Base-by-base conservation (phyloP, 345 rosid species). In the Draba incana region DNA sequence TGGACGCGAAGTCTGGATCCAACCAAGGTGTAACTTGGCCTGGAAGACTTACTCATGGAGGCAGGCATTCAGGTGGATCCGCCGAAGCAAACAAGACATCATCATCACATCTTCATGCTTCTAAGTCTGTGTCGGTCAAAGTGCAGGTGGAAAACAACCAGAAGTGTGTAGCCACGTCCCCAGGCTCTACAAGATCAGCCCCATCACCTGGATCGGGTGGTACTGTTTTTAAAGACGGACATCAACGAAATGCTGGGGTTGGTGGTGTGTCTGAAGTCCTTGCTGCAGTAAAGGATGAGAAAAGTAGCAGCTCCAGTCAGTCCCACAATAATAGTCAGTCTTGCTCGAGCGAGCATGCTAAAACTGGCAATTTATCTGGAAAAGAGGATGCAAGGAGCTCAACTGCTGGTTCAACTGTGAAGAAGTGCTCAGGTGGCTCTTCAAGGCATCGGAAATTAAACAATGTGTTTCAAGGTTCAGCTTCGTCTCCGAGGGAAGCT, bases 1-100 rank as follows among this genome's bases (percentile, higher is more conserved):
- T 91, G 97, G 95, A 94, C 83, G 84, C 87, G 1, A 91, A 84
- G 77, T 73, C 90, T 58, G 88, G 86, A 27, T 78, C 89, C n/a
- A 87, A 77, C 57, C 96, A 81, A 76, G 83, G 75, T 72, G 86
- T 66, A 23, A 53, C 90, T 3, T 86, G 96, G 91, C 78, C 90
- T 62, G 81, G 84, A 15, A 86, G 87, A 55, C 50, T 87, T 52
- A 66, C 86, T 44, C 93, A 88, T 72, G 83, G 82, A n/a, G 80
- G 82, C 46, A 87, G 85, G 45, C 85, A 80, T 51, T 51, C 82
- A 6, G 81, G 87, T 74, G 84, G 66, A 44, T 77, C 92, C 5
- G 63, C 88, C 6, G 97, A 94, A 50, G 89, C 84, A 30, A 41
- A 64, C 39, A 88, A 81, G 81, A 82, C 84, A 75, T 88, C 86